A percentile compares a stretch with the other conserved stretches of the same genome.
These are phyloP conservation scores for Populus euphratica DNA, from an alignment of 345 rosid genomes.

Conservation along the genomic window DNA sequence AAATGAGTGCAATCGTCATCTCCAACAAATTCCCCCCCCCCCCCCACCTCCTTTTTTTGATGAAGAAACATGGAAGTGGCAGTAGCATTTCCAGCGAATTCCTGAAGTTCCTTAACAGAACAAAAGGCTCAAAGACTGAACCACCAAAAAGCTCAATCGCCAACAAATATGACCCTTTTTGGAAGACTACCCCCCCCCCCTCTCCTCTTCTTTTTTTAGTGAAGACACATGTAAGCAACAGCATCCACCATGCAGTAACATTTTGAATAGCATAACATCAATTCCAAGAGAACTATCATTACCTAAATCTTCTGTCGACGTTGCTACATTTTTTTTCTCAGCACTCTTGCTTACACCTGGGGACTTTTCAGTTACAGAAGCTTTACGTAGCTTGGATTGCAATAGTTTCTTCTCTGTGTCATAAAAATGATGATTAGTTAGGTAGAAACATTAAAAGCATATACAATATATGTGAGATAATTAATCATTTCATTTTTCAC, in stretches of 20 bases:
- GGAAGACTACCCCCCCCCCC: neutral
- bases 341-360: conserved; percentile 35
- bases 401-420: conserved; percentile 83
- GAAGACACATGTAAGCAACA: neutral
- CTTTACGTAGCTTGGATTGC: conserved; percentile 80
- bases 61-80: too few species aligned
- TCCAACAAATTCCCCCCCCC: too few species aligned
- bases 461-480: neutral
- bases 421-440: conserved; percentile 1
- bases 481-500: neutral
- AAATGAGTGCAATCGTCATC: neutral
- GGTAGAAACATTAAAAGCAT: conserved; percentile 10
- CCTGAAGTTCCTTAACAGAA: neutral
- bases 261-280: neutral
- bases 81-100: neutral
- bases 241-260: neutral
- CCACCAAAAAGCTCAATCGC: neutral
- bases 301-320: conserved; percentile 92
- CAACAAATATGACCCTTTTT: neutral
- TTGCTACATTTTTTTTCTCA: conserved; percentile 57
- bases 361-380: conserved; percentile 56
- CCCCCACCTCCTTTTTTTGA: too few species aligned
- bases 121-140: neutral
- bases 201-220: neutral
- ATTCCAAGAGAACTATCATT: neutral